Evolutionary conservation across 1,284 basidiomycete species (phyloP).

Genomic region (Ustilago loliicola): DNA sequence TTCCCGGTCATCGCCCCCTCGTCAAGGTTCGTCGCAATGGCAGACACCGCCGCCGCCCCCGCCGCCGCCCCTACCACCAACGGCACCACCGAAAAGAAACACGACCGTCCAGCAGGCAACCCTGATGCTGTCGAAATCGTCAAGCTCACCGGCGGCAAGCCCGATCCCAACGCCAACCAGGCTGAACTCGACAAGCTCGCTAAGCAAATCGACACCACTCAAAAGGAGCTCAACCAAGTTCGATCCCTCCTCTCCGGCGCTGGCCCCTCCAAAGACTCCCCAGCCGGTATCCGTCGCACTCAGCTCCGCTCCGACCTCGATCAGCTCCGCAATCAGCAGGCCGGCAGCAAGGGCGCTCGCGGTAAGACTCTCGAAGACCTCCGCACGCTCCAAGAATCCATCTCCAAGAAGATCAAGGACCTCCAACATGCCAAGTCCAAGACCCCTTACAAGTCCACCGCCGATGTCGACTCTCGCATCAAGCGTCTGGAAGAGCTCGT

Average conservation of each 20-base stretch:
- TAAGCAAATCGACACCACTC: slow-evolving; percentile 61
- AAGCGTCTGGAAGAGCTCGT: slow-evolving; percentile 81
- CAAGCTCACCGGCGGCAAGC: slow-evolving; percentile 67
- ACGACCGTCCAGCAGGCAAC: slow-evolving; percentile 49
- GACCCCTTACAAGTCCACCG: slow-evolving; percentile 83
- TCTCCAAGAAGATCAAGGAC: slow-evolving; percentile 92
- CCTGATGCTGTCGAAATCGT: slow-evolving; percentile 61
- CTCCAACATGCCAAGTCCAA: slow-evolving; percentile 86
- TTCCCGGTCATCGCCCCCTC: too few species aligned
- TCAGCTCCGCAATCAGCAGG: slow-evolving; percentile 82
- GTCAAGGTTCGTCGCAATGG: slow-evolving; percentile 35
- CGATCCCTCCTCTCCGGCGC: slow-evolving; percentile 76
- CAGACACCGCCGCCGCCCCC: slow-evolving; percentile 29
- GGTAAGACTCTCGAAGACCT: slow-evolving; percentile 85
- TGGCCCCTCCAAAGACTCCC: slow-evolving; percentile 62
- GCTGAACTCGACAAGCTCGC: slow-evolving; percentile 66
- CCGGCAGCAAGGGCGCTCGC: slow-evolving; percentile 81
- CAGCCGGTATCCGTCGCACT: slow-evolving; percentile 80
- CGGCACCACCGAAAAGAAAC: slow-evolving; percentile 26
- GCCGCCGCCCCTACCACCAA: slow-evolving; percentile 17
- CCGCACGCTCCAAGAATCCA: slow-evolving; percentile 82
- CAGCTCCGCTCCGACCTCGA: slow-evolving; percentile 87
- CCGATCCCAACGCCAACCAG: slow-evolving; percentile 63
- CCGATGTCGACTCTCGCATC: slow-evolving; percentile 90
- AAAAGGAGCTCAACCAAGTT: slow-evolving; percentile 74